Conservation (phyloP, 2,329 filamentous ascomycete species). For the Exophiala oligosperma region DNA sequence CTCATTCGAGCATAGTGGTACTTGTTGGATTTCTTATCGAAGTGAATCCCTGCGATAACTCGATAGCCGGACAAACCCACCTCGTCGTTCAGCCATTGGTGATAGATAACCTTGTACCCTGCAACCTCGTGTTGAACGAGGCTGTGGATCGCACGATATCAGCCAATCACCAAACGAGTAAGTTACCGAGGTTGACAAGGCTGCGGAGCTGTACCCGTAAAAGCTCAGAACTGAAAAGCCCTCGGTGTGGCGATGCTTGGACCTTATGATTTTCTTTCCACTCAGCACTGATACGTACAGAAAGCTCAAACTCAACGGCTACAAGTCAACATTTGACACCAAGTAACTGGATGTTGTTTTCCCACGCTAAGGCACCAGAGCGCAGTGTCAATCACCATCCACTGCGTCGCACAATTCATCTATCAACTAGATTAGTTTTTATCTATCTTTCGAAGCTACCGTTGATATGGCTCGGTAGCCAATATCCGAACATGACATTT, state of each 20-base stretch:
- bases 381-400: too few relatives aligned
- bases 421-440: too few relatives aligned
- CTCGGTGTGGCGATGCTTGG: neutral
- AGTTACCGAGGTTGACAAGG: conserved; percentile 13
- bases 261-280: neutral
- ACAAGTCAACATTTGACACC: neutral
- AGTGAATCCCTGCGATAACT: too few relatives aligned
- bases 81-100: too few relatives aligned
- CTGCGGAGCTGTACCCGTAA: neutral
- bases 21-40: too few relatives aligned
- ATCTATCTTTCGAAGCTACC: neutral
- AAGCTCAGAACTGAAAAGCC: neutral
- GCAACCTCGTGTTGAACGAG: neutral
- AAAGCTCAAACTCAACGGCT: neutral
- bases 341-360: neutral
- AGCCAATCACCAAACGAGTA: too few relatives aligned
- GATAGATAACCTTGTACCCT: too few relatives aligned
- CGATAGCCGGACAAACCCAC: too few relatives aligned
- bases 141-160: neutral
- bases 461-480: neutral
- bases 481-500: neutral
- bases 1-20: too few relatives aligned
- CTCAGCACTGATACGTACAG: neutral
- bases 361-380: neutral
- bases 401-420: neutral